Conservation (phyloP, 768 basidiomycete genomes). For the Tylopilus vinaceipallidus region DNA sequence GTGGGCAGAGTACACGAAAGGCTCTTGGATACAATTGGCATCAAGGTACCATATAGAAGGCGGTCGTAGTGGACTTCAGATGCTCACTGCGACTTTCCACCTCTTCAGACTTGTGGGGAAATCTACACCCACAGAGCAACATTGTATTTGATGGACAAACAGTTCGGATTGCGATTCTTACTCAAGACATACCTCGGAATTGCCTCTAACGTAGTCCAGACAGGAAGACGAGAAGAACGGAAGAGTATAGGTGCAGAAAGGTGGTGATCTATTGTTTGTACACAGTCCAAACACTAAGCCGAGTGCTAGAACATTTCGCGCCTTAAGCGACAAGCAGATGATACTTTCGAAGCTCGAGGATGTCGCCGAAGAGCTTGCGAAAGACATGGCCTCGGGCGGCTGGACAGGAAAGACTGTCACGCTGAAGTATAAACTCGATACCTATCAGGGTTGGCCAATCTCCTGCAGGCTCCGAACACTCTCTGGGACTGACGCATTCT, state of each 20-base stretch:
- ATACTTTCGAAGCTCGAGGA: conserved; percentile 78
- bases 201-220: conserved; percentile 77
- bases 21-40: conserved; percentile 79
- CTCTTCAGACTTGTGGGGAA: conserved; percentile 79
- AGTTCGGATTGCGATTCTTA: conserved; percentile 75
- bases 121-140: conserved; percentile 73
- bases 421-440: conserved; percentile 90
- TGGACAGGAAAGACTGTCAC: conserved; percentile 91
- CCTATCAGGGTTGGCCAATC: conserved; percentile 62
- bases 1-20: conserved; percentile 91
- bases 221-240: conserved; percentile 72
- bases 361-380: conserved; percentile 76
- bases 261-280: conserved; percentile 34
- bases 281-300: background rate
- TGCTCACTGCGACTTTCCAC: background rate
- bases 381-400: conserved; percentile 72
- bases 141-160: conserved; percentile 82
- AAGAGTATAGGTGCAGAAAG: conserved; percentile 94
- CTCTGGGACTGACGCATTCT: conserved; percentile 6
- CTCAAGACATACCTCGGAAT: conserved; percentile 84
- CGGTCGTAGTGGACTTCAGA: background rate
- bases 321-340: conserved; percentile 59
- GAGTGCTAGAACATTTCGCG: conserved; percentile 64
- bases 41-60: conserved; percentile 50
- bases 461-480: background rate